Base-by-base conservation (phyloP, 441 rosid genomes). In the Brassica hybrid region DNA sequence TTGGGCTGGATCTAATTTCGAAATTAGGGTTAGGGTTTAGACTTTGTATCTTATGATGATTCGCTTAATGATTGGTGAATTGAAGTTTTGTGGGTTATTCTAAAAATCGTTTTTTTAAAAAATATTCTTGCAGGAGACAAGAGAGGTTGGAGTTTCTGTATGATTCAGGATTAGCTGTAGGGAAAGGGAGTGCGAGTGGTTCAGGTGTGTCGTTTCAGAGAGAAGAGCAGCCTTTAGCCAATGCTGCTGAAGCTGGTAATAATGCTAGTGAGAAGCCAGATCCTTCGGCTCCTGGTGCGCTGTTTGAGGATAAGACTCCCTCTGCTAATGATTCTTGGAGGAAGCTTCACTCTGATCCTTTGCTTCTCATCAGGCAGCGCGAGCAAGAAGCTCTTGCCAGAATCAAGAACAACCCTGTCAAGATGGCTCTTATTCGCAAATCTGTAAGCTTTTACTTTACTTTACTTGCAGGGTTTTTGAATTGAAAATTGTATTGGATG, bases 111-210 rank as follows among this genome's bases (percentile, higher is more conserved):
- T 4, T 14, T 48, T 48, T 48, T 48, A 4, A 27, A n/a, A n/a
- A n/a, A 43, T 48, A 7, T 48, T 48, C 56, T 48, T 48, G 13
- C 56, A 48, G 99, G 86, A 88, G 83, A 79, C 99, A 93, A 79
- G 98, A 94, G 87, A 85, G 99, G 25, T 90, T 94, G 85, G 99
- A 93, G 18, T 94, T 94, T 72, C 81, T 94, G n/a, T 94, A 94
- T 62, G 99, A 94, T 73, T 93, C 98, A 0, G 99, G 99, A 36
- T 84, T 93, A 71, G 78, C 99, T 0, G 97, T 91, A 5, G 97
- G 99, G 65, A 94, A 83, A 74, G 88, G 89, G 73, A 86, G 83
- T 13, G 80, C 84, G 41, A 80, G 85, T 73, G 67, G 85, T 73
- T 80, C 92, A 38, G 86, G 91, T 32, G 88, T 86, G 16, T 86